Conservation (phyloP, 2,329 filamentous ascomycete species). For the Aureobasidium zeae region DNA sequence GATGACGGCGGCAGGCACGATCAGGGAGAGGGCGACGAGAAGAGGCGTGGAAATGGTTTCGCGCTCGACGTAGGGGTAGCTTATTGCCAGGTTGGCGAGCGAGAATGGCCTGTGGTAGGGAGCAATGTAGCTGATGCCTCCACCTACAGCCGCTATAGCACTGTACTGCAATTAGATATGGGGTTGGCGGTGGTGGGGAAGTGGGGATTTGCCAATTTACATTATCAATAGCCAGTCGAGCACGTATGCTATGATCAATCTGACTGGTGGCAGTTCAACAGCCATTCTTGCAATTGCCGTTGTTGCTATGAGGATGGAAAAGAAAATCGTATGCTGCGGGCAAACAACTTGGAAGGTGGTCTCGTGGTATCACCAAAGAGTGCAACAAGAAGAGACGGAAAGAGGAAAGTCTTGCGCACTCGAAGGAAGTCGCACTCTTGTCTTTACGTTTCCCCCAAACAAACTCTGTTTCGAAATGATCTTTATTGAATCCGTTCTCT, state of each 20-base stretch:
- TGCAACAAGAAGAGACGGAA: no score
- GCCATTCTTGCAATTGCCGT: no score
- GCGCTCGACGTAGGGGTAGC: constrained; percentile 60
- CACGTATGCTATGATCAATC: constrained; percentile 55
- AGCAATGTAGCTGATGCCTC: constrained; percentile 47
- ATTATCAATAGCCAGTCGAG: constrained; percentile 66
- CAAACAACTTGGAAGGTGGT: no score
- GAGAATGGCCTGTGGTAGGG: constrained; percentile 65
- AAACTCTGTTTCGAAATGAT: no score
- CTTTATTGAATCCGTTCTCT: constrained; percentile 9
- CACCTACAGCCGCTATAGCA: constrained; percentile 24
- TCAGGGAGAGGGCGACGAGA: constrained; percentile 53
- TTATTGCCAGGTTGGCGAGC: constrained; percentile 65
- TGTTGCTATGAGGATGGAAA: background rate
- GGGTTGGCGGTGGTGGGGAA: constrained; percentile 8
- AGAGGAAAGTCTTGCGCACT: no score
- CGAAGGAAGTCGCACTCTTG: background rate
- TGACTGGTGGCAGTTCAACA: background rate
- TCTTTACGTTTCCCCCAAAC: no score
- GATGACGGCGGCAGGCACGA: constrained; percentile 59
- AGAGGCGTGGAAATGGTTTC: constrained; percentile 64
- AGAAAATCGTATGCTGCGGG: no score
- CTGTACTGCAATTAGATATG: constrained; percentile 13
- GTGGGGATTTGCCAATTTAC: no score
- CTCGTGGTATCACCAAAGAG: no score